Evolutionary conservation across 345 rosid genomes (phyloP), one percentile per base, ranked within the genome.

Genomic region (Salix brachista): DNA sequence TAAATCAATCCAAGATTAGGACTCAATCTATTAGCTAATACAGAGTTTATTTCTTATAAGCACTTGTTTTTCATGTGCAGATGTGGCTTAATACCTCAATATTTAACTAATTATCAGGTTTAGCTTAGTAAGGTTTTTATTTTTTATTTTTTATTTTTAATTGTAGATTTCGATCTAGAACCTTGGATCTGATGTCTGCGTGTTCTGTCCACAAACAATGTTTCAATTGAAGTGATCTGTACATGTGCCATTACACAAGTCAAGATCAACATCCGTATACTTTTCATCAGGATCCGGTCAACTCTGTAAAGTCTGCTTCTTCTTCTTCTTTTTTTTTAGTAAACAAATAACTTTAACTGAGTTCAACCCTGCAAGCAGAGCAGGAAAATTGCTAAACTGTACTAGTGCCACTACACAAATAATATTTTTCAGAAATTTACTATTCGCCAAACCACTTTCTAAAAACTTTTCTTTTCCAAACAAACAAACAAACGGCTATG

Each of bases 301-400:
- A 18, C 21, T 52, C 21, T 50, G 0, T 18, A 9, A 13, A 17
- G 2, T 1, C 18, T 34, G 1, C 56, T 50, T 6, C 58, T 18
- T 1, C 0, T 1, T 18, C 0, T 0, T 44, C 12, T 44, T 2
- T 11, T 42, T 42, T 42, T 4, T 18, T 50, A 6, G 6, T 8
- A 18, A 44, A 13, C 13, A 12, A 13, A 44, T 3, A 3, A 44
- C 50, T 44, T 44, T 10, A 12, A 42, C 12, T 8, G 44, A 39
- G 48, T 42, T 42, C 12, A 9, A 9, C 12, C 50, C 50, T 39
- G 9, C 11, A 6, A 44, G 17, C 50, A 18, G 56, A 44, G 17
- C 50, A 18, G 56, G 56, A 50, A 41, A 2, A 39, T 39, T 39
- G 42, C 2, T 1, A 30, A 30, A 0, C 32, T 30, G 32, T 30